Evolutionary conservation across 1,139 yeast species (phyloP), one percentile per base, ranked within the genome.

Genomic region (Debaryomyces sp.): DNA sequence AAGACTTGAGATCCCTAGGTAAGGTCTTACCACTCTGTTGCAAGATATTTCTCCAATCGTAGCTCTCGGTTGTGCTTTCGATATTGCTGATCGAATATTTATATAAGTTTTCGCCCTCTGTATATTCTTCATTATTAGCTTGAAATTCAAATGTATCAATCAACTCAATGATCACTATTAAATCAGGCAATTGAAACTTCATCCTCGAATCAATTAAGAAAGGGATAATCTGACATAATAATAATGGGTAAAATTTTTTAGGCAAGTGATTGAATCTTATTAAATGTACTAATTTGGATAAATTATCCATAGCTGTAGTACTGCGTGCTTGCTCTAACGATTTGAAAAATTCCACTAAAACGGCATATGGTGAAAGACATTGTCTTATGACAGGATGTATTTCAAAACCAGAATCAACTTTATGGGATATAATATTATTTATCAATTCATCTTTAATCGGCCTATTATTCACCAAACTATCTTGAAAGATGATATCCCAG

Each of bases 291-390:
- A 89, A 61, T 49, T 63, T 62, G 2, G 77, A 68, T 10, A 71
- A 54, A 67, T 71, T 47, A 55, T 56, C 51, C 53, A 58, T 55
- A 3, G 58, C 54, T 34, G n/a, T 27, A 71, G 61, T 12, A 75
- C 71, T 21, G 52, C 58, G 51, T 53, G 61, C 50, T 57, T 61
- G 13, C 61, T 67, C 18, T 59, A 67, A 50, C 45, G 68, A 61
- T 18, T 66, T 63, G 62, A 76, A 78, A 55, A 76, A 83, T 52
- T 78, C 81, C 48, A 70, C 73, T 43, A 87, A 67, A 0, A 87
- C 85, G 0, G 89, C 92, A 60, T 85, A 86, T 26, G 95, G 95
- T 0, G 94, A 73, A 44, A 87, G 66, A 41, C 87, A 78, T 63
- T 87, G 91, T 54, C 82, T 80, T 51, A 87, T 77, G 1, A 81